phyloP scores from a whole-genome alignment of 768 basidiomycete genomes.

The Boletus sp. region DNA sequence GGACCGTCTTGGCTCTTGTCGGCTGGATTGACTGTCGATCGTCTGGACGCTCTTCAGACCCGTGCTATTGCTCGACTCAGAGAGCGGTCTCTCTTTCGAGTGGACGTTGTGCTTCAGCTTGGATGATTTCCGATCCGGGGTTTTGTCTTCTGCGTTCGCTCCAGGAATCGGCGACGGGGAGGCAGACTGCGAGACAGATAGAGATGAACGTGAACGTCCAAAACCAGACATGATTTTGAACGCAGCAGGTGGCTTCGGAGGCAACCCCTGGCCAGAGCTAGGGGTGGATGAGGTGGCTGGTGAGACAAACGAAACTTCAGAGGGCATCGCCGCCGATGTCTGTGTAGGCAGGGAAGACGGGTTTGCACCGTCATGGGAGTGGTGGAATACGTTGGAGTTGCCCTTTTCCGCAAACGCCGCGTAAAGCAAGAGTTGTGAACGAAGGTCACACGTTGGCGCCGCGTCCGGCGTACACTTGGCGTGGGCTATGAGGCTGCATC shows the following conservation, averaged over 20 bases:
- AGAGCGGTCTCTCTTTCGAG: constrained; percentile 50
- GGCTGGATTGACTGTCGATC: constrained; percentile 44
- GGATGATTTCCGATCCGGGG: constrained; percentile 33
- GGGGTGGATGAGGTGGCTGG: constrained; percentile 37
- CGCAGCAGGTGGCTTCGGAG: constrained; percentile 50
- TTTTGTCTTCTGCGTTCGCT: constrained; percentile 22
- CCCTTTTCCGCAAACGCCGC: constrained; percentile 76
- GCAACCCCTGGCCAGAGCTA: constrained; percentile 16
- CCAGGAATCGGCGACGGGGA: constrained; percentile 28
- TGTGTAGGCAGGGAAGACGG: background rate
- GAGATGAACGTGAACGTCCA: constrained; percentile 61
- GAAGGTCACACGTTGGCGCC: constrained; percentile 78
- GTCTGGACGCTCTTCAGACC: constrained; percentile 58
- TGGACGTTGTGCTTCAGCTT: constrained; percentile 37
- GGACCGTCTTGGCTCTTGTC: constrained; percentile 37
- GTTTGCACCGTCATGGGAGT: constrained; percentile 46
- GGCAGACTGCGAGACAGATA: constrained; percentile 41
- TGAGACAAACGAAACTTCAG: constrained; percentile 55
- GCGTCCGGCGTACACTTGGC: constrained; percentile 71
- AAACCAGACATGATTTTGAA: constrained; percentile 67
- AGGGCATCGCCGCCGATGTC: constrained; percentile 43
- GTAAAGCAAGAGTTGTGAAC: constrained; percentile 74
- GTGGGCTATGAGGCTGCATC: constrained; percentile 89
- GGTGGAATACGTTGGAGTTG: constrained; percentile 53
- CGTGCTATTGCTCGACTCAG: constrained; percentile 60